phyloP scores from a whole-genome alignment of 805 yeast species.

The Kodamaea jinghongensis region DNA sequence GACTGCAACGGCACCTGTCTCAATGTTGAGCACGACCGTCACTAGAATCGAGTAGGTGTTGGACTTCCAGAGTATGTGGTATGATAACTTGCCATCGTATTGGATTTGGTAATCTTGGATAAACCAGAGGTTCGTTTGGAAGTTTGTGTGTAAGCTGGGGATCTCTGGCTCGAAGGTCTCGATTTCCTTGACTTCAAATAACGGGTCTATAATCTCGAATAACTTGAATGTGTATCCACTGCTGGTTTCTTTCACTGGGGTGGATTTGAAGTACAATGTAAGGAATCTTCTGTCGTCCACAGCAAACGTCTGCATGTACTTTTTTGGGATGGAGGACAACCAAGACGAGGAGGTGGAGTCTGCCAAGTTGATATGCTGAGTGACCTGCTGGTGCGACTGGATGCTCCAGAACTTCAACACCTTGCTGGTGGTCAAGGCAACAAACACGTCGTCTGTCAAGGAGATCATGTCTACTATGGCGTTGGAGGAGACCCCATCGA shows the following conservation, averaged over 20 bases:
- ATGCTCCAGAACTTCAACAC: constrained; percentile 61
- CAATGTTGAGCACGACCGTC: constrained; percentile 14
- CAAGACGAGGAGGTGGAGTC: constrained; percentile 17
- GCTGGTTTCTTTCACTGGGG: constrained; percentile 12
- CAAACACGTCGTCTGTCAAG: constrained; percentile 33
- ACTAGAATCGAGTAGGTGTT: constrained; percentile 47
- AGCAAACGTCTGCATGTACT: constrained; percentile 23
- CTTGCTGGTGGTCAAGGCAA: constrained; percentile 56
- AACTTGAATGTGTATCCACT: constrained; percentile 22
- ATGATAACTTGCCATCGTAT: constrained; percentile 11
- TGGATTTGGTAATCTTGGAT: constrained; percentile 35
- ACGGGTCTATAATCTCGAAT: constrained; percentile 19
- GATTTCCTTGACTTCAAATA: constrained; percentile 10
- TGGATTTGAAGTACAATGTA: constrained; percentile 16
- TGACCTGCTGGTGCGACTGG: constrained; percentile 25
- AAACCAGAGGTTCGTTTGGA: constrained; percentile 36
- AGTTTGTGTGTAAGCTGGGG: constrained; percentile 10
- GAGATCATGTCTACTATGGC: constrained; percentile 44
- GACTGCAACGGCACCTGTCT: constrained; percentile 14
- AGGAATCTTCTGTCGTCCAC: constrained; percentile 14
- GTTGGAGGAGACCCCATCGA: constrained; percentile 38
- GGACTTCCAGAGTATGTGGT: constrained; percentile 58
- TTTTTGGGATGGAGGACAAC: constrained; percentile 30
- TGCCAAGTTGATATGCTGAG: constrained; percentile 12
- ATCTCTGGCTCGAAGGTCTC: constrained; percentile 21